Base-by-base conservation (phyloP, 257 asterid genomes). In the Jacaranda copaia region DNA sequence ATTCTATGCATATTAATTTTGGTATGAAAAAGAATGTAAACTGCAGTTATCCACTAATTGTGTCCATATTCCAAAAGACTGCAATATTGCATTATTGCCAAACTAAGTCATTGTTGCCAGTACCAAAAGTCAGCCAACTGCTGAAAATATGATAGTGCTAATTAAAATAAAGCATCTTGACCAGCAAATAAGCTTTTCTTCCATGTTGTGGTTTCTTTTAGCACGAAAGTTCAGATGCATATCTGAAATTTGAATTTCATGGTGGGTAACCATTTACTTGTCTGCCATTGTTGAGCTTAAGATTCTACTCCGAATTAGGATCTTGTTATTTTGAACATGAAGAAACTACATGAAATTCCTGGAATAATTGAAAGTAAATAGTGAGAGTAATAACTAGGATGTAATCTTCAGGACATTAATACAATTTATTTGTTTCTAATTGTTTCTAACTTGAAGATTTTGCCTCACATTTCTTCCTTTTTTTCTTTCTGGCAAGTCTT, bases 171-270 rank as follows among this genome's bases (percentile, higher is more conserved):
- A 77, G 38, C 49, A 70, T 36, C 76, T 36, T 66, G 57, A 68
- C 9, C 6, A 14, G 46, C 19, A 65, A 15, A 25, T 25, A 16
- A 70, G 59, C 70, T 58, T 19, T 42, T 52, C 38, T 55, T 56
- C 35, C 40, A 16, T 19, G 52, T 14, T 57, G 66, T 18, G 58
- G 25, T 58, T 70, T 59, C 71, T 20, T 70, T 79, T 79, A 59
- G 45, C 70, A 68, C 12, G 39, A 8, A 42, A 46, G 42, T 49
- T 72, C 55, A 5, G 68, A 72, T 73, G 8, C 40, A 42, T 45
- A 73, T 45, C 46, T 63, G 38, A 58, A 61, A 70, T 18, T 53
- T 70, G 66, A 5, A 16, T 39, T 40, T 42, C 78, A 15, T 68
- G 40, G 16, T 46, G 19, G 35, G 76, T 58, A 68, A 67, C 14